These are phyloP conservation scores for Hypomyces perniciosus DNA, from an alignment of 2,329 filamentous ascomycete species.

Conservation along the genomic window DNA sequence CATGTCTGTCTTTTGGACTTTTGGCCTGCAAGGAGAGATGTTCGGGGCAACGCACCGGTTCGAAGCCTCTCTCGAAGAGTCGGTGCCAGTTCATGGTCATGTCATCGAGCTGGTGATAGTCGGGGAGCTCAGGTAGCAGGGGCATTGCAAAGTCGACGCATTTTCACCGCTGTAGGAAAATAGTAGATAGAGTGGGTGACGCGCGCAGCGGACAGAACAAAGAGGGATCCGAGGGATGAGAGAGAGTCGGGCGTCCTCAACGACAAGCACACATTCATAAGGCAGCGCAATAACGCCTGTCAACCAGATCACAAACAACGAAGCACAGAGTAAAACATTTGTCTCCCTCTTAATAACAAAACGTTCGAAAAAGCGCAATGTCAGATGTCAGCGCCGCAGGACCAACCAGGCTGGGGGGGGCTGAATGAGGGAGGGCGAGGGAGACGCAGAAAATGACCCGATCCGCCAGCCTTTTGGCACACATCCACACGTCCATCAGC, in stretches of 20 bases:
- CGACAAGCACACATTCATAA: neutral
- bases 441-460: neutral
- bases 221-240: neutral
- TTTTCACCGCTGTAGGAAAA: slow-evolving; percentile 8
- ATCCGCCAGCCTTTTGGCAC: neutral
- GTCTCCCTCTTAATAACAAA: no score
- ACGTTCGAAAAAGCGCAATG: no score
- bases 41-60: slow-evolving; percentile 4
- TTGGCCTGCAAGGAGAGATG: neutral
- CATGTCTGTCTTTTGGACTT: no score
- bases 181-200: neutral
- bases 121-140: slow-evolving; percentile 5
- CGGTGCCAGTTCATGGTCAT: slow-evolving; percentile 8
- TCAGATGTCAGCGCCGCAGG: no score
- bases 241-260: neutral
- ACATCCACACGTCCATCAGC: neutral
- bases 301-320: no score
- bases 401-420: no score
- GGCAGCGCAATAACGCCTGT: neutral
- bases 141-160: slow-evolving; percentile 8
- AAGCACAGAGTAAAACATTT: no score
- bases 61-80: slow-evolving; percentile 9
- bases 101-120: slow-evolving; percentile 4
- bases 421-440: no score
- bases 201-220: neutral